Percentiles rank a stretch among this genome's conserved stretches.
Conservation (phyloP, 169 alveolate genomes). For the Plasmodium malariae region DNA sequence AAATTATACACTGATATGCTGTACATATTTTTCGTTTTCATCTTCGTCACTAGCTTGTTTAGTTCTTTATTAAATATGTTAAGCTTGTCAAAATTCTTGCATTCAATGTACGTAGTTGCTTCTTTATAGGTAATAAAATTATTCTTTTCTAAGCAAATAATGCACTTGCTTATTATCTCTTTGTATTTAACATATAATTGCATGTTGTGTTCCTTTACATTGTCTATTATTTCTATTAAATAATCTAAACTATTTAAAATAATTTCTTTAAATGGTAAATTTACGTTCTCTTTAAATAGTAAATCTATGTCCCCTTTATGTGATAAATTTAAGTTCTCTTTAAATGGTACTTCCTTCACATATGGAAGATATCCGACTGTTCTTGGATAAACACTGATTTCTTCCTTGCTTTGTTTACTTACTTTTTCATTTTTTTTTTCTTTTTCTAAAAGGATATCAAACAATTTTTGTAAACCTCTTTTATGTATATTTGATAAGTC, state of each 20-base stretch:
- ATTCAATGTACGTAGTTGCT: conserved; percentile 52
- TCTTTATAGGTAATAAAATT: conserved; percentile 38
- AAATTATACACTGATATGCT: conserved; percentile 52
- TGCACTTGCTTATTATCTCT: conserved; percentile 13
- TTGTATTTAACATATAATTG: conserved; percentile 19
- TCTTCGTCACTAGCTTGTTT: conserved; percentile 42
- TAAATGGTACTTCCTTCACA: too few relatives aligned
- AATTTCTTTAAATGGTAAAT: conserved; percentile 16
- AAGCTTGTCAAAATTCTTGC: conserved; percentile 47
- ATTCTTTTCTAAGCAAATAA: conserved; percentile 2
- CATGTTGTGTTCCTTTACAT: conserved; percentile 10
- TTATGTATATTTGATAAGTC: conserved; percentile 17
- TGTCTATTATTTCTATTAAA: conserved; percentile 20
- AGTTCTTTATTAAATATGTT: conserved; percentile 44
- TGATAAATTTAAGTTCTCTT: too few relatives aligned
- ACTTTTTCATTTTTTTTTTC: too few relatives aligned
- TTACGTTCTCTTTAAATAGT: not conserved
- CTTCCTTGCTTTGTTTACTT: too few relatives aligned
- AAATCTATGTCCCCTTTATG: not conserved
- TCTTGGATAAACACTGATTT: too few relatives aligned
- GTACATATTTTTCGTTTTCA: conserved; percentile 65
- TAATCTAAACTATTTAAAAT: conserved; percentile 47
- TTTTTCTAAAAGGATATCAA: not conserved
- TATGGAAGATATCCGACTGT: too few relatives aligned
- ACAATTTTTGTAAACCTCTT: not conserved